phyloP scores from a whole-genome alignment of 441 rosid species.

The Omphalea diandra region DNA sequence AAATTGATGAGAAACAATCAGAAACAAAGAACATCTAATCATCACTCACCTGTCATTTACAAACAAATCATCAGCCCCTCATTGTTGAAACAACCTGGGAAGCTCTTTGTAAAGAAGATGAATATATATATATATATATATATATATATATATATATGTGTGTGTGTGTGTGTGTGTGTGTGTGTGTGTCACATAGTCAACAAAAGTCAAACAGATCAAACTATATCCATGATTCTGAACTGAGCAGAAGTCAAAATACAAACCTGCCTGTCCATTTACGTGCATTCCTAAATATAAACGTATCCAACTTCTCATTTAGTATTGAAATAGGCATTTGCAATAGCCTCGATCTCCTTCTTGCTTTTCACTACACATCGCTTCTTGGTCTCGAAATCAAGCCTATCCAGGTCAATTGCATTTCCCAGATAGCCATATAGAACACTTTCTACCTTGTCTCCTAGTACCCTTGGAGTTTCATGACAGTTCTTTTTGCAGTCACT shows the following conservation, averaged over 20 bases:
- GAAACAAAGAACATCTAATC: neutral
- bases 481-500: conserved; percentile 15
- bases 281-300: neutral
- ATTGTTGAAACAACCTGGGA: neutral
- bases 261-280: neutral
- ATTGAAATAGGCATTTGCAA: conserved; percentile 40
- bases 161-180: too few relatives aligned
- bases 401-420: conserved; percentile 49
- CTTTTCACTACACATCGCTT: conserved; percentile 45
- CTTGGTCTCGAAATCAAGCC: conserved; percentile 46
- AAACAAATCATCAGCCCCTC: neutral
- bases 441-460: conserved; percentile 30
- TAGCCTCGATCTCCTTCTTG: conserved; percentile 52
- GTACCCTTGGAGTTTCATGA: conserved; percentile 11
- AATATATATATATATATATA: too few relatives aligned
- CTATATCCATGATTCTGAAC: neutral
- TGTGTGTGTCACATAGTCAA: too few relatives aligned
- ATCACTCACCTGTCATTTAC: neutral
- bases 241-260: neutral
- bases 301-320: neutral
- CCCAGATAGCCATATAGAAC: conserved; percentile 55
- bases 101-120: neutral
- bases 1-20: neutral
- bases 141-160: too few relatives aligned
- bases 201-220: neutral